Percentiles rank a stretch among this genome's conserved stretches.
Conservation (phyloP, 441 rosid species). For the Pelargonium cotyledonis region DNA sequence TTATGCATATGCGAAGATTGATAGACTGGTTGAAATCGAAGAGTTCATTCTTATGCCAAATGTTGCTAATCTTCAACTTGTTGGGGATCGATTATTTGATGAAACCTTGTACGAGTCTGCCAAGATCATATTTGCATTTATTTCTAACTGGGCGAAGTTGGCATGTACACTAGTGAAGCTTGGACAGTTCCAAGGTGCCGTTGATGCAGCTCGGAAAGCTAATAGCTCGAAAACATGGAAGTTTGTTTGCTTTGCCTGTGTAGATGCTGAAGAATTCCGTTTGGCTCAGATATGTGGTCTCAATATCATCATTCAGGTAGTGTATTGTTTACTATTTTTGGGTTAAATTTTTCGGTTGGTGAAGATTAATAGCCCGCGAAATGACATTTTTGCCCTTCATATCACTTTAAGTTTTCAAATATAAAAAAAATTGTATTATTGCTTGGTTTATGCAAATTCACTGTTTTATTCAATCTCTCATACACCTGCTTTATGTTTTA, state of each 20-base stretch:
- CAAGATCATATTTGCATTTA: conserved; percentile 86
- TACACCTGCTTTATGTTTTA: neutral
- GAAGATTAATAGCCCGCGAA: too few species aligned
- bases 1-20: conserved; percentile 99
- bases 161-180: conserved; percentile 92
- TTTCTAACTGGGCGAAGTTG: conserved; percentile 98
- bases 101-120: conserved; percentile 94
- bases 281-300: conserved; percentile 98
- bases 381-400: too few species aligned
- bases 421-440: too few species aligned
- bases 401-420: too few species aligned
- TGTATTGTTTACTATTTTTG: neutral
- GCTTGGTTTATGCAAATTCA: too few species aligned
- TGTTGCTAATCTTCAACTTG: conserved; percentile 84
- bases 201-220: conserved; percentile 98
- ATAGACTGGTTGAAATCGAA: conserved; percentile 85
- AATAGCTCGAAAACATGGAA: conserved; percentile 99
- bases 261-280: conserved; percentile 99
- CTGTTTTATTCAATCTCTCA: neutral
- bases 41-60: conserved; percentile 98
- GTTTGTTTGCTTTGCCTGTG: conserved; percentile 99
- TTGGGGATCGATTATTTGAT: conserved; percentile 97
- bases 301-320: conserved; percentile 92
- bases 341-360: too few species aligned
- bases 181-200: conserved; percentile 93